These are phyloP conservation scores for Glycyrrhiza uralensis DNA, from an alignment of 306 rosid genomes.

Conservation along the genomic window DNA sequence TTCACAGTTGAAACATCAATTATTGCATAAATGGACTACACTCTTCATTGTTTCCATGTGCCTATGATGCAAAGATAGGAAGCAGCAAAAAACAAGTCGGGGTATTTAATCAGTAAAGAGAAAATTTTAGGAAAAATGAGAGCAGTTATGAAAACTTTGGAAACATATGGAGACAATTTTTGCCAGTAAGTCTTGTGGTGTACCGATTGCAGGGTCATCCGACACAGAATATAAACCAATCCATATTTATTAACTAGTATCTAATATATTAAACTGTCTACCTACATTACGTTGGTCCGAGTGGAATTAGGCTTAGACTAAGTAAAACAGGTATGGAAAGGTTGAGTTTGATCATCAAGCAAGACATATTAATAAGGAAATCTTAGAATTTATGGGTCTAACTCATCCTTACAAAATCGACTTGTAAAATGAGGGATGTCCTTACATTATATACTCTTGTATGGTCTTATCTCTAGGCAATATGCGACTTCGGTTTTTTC, in stretches of 20 bases:
- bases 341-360: not conserved
- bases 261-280: not conserved
- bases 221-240: not conserved
- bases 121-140: not conserved
- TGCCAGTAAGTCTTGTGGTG: not conserved
- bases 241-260: not conserved
- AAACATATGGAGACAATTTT: not conserved
- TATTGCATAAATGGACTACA: constrained; percentile 6
- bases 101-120: not conserved
- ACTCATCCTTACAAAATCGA: too few species aligned
- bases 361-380: not conserved
- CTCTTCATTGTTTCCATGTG: constrained; percentile 11
- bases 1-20: constrained; percentile 10
- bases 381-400: too few species aligned
- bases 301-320: too few species aligned
- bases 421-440: too few species aligned
- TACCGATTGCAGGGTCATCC: not conserved
- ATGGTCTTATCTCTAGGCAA: too few species aligned
- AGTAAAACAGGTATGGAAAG: constrained; percentile 5
- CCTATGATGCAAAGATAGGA: constrained; percentile 1
- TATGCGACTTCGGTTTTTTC: too few species aligned
- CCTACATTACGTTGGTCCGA: too few species aligned
- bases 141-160: not conserved
- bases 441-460: too few species aligned
- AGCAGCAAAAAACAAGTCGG: not conserved